Evolutionary conservation across 495 filamentous ascomycete species (phyloP).

Genomic region (Talaromyces ruber): DNA sequence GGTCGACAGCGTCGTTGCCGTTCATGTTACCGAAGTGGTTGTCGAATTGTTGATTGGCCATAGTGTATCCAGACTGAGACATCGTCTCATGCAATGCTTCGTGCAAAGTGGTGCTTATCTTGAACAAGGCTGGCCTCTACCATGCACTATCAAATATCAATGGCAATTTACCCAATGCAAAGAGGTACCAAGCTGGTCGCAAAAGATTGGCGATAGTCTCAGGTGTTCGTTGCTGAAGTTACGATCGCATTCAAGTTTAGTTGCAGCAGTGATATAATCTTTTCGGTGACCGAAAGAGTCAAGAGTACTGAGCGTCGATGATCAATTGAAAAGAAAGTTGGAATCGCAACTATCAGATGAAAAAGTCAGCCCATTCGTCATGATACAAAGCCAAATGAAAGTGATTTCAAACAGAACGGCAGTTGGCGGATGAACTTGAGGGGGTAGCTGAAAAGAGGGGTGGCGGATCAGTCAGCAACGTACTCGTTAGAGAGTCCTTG

Average conservation of each 20-base stretch:
- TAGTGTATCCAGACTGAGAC: constrained; percentile 50
- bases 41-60: constrained; percentile 57
- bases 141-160: background rate
- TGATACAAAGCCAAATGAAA: background rate
- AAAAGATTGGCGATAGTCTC: background rate
- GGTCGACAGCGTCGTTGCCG: constrained; percentile 64
- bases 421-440: background rate
- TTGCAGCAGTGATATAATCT: background rate
- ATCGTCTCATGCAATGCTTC: constrained; percentile 42
- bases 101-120: constrained; percentile 44
- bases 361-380: background rate
- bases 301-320: background rate
- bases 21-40: constrained; percentile 54
- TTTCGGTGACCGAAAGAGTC: background rate
- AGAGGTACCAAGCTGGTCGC: background rate
- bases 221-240: background rate
- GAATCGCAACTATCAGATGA: background rate
- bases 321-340: background rate
- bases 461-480: background rate
- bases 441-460: constrained; percentile 4
- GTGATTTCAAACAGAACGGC: background rate
- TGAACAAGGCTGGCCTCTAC: constrained; percentile 3
- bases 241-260: background rate
- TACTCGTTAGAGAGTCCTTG: background rate
- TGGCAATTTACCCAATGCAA: background rate